phyloP scores from a whole-genome alignment of 352 stramenopile species.

The Blastocystis sp. region DNA sequence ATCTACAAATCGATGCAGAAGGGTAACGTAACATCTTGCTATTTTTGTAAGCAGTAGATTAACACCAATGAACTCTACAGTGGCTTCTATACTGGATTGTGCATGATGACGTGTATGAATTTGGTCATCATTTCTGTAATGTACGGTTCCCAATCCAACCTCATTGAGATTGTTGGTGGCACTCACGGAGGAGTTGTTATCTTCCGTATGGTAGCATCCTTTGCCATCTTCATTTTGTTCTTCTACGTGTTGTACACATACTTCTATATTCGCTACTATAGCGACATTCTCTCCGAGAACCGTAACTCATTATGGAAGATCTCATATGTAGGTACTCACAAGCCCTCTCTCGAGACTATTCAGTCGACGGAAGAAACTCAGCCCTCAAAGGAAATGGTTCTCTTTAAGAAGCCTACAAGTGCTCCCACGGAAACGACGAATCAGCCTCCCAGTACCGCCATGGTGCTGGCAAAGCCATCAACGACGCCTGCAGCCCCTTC shows the following conservation, averaged over 20 bases:
- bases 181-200: not conserved
- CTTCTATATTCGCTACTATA: constrained; percentile 47
- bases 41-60: not conserved
- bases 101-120: constrained; percentile 57
- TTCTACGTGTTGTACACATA: constrained; percentile 45
- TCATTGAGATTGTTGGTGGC: constrained; percentile 54
- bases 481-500: not conserved
- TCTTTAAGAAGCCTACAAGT: constrained; percentile 28
- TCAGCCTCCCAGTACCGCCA: not conserved
- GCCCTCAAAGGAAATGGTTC: constrained; percentile 37
- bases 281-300: constrained; percentile 51
- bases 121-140: constrained; percentile 48
- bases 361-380: not conserved
- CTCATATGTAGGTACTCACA: constrained; percentile 9
- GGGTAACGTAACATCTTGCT: constrained; percentile 1
- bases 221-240: constrained; percentile 45
- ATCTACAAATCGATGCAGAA: constrained; percentile 42
- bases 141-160: constrained; percentile 59
- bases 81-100: constrained; percentile 60
- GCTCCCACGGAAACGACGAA: not conserved
- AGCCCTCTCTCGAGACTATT: not conserved
- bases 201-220: constrained; percentile 35
- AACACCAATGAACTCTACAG: constrained; percentile 50
- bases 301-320: not conserved
- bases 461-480: constrained; percentile 3